Conservation (phyloP, 192 early-diverging fungal genomes). For the Glomus cerebriforme region DNA sequence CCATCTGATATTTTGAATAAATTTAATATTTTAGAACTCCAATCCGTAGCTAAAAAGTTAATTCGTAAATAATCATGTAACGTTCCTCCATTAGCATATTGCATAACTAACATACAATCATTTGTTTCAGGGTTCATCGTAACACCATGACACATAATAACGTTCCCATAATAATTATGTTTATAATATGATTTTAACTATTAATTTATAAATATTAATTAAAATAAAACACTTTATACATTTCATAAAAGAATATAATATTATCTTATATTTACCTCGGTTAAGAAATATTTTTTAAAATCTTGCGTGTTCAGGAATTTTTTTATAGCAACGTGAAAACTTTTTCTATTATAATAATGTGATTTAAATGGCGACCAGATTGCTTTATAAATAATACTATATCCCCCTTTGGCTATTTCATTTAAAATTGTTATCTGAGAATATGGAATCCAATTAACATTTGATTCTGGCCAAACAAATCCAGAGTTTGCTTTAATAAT, state of each 20-base stretch:
- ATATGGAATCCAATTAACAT: too few species aligned
- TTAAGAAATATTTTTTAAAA: background rate
- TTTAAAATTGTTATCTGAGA: too few species aligned
- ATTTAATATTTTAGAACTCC: background rate
- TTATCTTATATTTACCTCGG: background rate
- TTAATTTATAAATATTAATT: background rate
- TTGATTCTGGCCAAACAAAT: too few species aligned
- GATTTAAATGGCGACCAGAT: background rate
- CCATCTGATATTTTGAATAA: background rate
- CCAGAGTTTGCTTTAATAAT: too few species aligned
- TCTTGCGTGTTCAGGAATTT: background rate
- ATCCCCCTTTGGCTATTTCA: too few species aligned
- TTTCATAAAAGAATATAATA: too few species aligned
- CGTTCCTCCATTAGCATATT: conserved; percentile 5
- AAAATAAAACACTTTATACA: too few species aligned
- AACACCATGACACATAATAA: background rate
- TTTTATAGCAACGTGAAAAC: too few species aligned
- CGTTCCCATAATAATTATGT: background rate
- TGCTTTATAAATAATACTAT: too few species aligned
- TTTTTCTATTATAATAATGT: background rate
- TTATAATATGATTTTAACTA: background rate
- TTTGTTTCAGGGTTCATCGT: background rate
- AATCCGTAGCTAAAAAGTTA: background rate
- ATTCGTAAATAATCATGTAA: background rate
- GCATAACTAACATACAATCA: background rate